phyloP scores from a whole-genome alignment of 2,329 filamentous ascomycete species.

The Colletotrichum godetiae region DNA sequence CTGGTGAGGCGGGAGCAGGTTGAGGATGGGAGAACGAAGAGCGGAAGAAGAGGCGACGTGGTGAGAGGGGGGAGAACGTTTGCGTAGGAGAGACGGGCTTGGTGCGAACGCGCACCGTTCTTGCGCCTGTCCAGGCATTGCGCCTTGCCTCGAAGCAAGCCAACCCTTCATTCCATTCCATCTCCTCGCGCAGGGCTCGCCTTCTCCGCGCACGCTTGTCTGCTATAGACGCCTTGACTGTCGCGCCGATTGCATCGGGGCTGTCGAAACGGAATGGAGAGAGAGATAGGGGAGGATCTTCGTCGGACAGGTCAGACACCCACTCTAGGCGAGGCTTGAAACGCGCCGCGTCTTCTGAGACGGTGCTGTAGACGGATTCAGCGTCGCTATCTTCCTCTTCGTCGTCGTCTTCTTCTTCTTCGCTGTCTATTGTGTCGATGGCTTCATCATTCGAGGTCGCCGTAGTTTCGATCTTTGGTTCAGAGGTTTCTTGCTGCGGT shows the following conservation, averaged over 20 bases:
- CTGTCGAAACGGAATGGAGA: slow-evolving; percentile 64
- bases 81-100: slow-evolving; percentile 55
- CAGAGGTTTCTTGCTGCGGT: slow-evolving; percentile 10
- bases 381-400: slow-evolving; percentile 53
- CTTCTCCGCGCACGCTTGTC: slow-evolving; percentile 67
- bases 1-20: slow-evolving; percentile 41
- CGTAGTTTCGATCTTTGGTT: slow-evolving; percentile 17
- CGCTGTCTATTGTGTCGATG: slow-evolving; percentile 31
- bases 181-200: slow-evolving; percentile 70
- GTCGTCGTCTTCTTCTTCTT: slow-evolving; percentile 48
- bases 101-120: slow-evolving; percentile 64
- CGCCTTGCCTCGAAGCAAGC: slow-evolving; percentile 82
- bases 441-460: slow-evolving; percentile 21
- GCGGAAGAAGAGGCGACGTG: slow-evolving; percentile 63
- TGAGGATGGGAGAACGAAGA: slow-evolving; percentile 54
- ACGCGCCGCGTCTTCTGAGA: slow-evolving; percentile 65
- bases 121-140: slow-evolving; percentile 88
- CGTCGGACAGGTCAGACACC: slow-evolving; percentile 67
- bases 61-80: slow-evolving; percentile 56
- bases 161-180: slow-evolving; percentile 83
- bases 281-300: slow-evolving; percentile 51
- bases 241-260: slow-evolving; percentile 57
- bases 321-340: slow-evolving; percentile 66
- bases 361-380: slow-evolving; percentile 66
- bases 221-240: slow-evolving; percentile 53